Percentiles rank a stretch among this genome's conserved stretches.
These are phyloP conservation scores for Saccharomycopsis vini DNA, from an alignment of 805 yeast genomes.

Conservation along the genomic window DNA sequence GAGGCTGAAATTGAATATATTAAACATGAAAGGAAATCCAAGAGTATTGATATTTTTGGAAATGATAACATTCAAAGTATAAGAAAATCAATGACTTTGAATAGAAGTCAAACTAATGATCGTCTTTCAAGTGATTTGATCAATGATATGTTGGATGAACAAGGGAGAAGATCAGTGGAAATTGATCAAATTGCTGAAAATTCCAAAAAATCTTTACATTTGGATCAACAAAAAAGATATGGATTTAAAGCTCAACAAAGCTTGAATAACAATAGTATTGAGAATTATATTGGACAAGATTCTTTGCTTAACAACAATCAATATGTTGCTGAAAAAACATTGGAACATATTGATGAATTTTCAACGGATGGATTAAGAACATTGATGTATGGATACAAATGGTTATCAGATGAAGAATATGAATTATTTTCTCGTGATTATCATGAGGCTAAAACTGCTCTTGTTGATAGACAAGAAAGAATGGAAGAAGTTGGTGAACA, in stretches of 20 bases:
- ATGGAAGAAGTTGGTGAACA: conserved; percentile 66
- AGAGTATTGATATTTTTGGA: conserved; percentile 23
- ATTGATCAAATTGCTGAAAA: conserved; percentile 42
- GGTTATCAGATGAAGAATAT: conserved; percentile 55
- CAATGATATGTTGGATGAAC: conserved; percentile 38
- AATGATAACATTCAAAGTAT: conserved; percentile 5
- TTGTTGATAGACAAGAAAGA: conserved; percentile 53
- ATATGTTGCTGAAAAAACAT: conserved; percentile 69
- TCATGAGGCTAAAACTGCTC: conserved; percentile 66
- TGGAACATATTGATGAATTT: conserved; percentile 87
- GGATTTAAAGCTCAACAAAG: conserved; percentile 22
- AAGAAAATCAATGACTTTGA: conserved; percentile 7
- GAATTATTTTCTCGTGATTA: conserved; percentile 59
- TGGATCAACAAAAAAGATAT: conserved; percentile 51
- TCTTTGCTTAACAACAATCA: conserved; percentile 59
- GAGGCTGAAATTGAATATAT: conserved; percentile 70
- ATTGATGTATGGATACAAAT: conserved; percentile 68
- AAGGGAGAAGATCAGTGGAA: conserved; percentile 40
- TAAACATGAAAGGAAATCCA: conserved; percentile 45
- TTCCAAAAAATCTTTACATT: conserved; percentile 50
- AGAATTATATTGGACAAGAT: conserved; percentile 42
- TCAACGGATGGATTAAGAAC: conserved; percentile 94
- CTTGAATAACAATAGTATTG: conserved; percentile 15
- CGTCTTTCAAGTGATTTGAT: conserved; percentile 32
- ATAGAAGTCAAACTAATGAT: not conserved